Evolutionary conservation across 139 green algal species (phyloP).

Genomic region (Nannochloris sp.): DNA sequence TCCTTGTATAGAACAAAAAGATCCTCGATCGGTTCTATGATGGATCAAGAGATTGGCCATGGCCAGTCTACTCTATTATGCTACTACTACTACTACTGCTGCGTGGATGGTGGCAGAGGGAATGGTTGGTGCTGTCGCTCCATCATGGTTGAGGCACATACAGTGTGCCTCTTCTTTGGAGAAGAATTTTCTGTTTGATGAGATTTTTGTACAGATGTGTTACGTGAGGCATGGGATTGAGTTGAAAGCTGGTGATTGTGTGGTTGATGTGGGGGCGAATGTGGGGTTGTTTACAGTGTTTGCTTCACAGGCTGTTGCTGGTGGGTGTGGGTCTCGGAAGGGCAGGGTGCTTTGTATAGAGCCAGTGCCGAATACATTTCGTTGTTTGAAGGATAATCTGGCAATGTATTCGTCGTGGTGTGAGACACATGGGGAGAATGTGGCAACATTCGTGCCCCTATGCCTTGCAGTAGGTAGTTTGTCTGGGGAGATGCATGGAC

Average conservation of each 20-base stretch:
- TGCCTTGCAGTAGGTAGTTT: neutral
- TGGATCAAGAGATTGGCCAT: no score
- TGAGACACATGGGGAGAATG: neutral
- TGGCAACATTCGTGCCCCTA: constrained; percentile 1
- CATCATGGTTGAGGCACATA: neutral
- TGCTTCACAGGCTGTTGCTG: constrained; percentile 13
- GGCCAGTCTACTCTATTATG: no score
- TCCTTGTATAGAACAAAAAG: no score
- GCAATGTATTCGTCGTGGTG: constrained; percentile 9
- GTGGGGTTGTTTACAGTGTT: constrained; percentile 37
- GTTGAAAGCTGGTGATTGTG: constrained; percentile 4
- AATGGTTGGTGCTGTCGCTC: neutral
- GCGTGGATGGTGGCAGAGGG: no score
- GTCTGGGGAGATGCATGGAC: constrained; percentile 14
- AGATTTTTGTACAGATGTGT: constrained; percentile 17
- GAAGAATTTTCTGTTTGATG: constrained; percentile 20
- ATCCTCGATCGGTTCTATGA: no score
- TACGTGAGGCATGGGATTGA: constrained; percentile 21
- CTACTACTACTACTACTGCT: no score
- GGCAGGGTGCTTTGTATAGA: constrained; percentile 10
- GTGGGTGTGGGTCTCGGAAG: neutral
- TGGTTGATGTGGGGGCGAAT: constrained; percentile 49
- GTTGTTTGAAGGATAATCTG: constrained; percentile 19
- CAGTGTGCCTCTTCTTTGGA: constrained; percentile 17
- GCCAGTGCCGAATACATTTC: constrained; percentile 13